A percentile compares a stretch with the other conserved stretches of the same genome.
These are phyloP conservation scores for Asclepias syriaca DNA, from an alignment of 257 asterid species.

Conservation along the genomic window DNA sequence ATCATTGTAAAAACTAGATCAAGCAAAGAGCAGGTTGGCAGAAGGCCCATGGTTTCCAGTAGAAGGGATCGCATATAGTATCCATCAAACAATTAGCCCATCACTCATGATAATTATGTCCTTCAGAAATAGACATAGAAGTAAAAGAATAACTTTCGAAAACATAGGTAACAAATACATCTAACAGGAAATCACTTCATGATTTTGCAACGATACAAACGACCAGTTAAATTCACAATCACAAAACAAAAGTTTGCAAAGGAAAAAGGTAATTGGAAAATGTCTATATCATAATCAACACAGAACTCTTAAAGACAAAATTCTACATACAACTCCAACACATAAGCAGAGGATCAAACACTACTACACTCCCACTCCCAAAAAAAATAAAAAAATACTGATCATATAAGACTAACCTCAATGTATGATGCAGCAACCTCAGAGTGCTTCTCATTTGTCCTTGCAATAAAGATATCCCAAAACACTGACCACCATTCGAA, in stretches of 20 bases:
- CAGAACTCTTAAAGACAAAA: background rate
- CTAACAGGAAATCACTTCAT: background rate
- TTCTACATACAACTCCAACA: background rate
- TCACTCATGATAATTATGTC: background rate
- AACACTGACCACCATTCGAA: constrained; percentile 99
- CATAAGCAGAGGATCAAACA: background rate
- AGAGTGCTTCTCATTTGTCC: constrained; percentile 98
- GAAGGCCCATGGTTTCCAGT: background rate
- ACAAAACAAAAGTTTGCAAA: background rate
- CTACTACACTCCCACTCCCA: too few species aligned
- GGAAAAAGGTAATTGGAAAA: background rate
- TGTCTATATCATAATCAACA: background rate
- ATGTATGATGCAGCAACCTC: constrained; percentile 99
- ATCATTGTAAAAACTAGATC: background rate
- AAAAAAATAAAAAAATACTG: background rate
- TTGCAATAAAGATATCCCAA: constrained; percentile 97
- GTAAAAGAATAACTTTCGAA: too few species aligned
- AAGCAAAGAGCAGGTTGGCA: background rate
- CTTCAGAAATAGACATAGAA: background rate
- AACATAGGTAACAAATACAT: background rate
- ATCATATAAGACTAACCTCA: constrained; percentile 49
- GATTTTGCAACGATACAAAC: background rate
- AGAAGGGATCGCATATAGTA: background rate
- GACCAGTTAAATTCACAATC: background rate
- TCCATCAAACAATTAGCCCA: background rate